Percentiles rank a stretch among this genome's conserved stretches.
Evolutionary conservation across 768 basidiomycete species (phyloP).

Genomic region (Hygrocybe punicea): DNA sequence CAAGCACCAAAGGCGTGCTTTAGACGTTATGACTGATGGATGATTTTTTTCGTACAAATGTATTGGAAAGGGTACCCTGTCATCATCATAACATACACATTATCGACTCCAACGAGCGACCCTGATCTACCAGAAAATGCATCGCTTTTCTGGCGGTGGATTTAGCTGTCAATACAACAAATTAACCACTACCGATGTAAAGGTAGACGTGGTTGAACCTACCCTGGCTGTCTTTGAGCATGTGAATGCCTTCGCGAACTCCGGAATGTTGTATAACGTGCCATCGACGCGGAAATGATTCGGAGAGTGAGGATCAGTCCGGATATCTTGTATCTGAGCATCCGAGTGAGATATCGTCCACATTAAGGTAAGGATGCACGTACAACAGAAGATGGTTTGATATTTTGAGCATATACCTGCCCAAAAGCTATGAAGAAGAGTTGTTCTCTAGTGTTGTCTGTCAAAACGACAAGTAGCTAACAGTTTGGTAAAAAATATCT

Average conservation of each 20-base stretch:
- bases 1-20: constrained; percentile 95
- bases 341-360: neutral
- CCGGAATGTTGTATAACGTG: constrained; percentile 80
- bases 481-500: constrained; percentile 8
- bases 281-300: constrained; percentile 77
- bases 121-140: constrained; percentile 64
- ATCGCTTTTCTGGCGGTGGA: constrained; percentile 74
- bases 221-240: constrained; percentile 77
- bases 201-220: constrained; percentile 18
- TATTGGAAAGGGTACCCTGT: no score
- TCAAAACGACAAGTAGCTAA: constrained; percentile 1
- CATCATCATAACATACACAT: no score
- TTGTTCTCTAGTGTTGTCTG: constrained; percentile 62
- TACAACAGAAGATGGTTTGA: constrained; percentile 75
- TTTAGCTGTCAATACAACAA: constrained; percentile 55
- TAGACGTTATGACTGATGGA: constrained; percentile 22
- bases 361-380: constrained; percentile 20
- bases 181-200: neutral
- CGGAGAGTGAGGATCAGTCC: constrained; percentile 89
- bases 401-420: constrained; percentile 81
- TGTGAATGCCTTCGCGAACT: constrained; percentile 84
- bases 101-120: neutral
- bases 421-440: constrained; percentile 92
- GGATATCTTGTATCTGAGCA: constrained; percentile 65
- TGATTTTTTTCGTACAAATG: neutral